Evolutionary conservation across 768 basidiomycete species (phyloP).

Genomic region (Mycena vitilis): DNA sequence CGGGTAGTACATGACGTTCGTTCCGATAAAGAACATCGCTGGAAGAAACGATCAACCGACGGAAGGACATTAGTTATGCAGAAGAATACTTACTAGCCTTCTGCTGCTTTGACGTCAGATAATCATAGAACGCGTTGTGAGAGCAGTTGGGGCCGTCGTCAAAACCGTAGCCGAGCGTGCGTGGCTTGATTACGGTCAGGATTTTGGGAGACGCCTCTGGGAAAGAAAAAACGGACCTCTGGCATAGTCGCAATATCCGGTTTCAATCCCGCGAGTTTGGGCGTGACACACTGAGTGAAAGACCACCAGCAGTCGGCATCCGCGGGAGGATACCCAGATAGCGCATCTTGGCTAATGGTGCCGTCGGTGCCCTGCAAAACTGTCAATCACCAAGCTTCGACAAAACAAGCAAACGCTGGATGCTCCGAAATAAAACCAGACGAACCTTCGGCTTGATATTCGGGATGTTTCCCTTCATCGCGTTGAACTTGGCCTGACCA

Average conservation of each 20-base stretch:
- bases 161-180: constrained; percentile 68
- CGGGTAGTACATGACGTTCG: constrained; percentile 68
- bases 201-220: neutral
- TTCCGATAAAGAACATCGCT: constrained; percentile 75
- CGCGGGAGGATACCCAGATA: constrained; percentile 41
- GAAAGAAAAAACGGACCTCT: constrained; percentile 49
- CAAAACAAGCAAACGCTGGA: too few relatives aligned
- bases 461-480: too few relatives aligned
- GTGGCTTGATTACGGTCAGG: constrained; percentile 49
- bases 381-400: too few relatives aligned
- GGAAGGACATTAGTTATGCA: neutral
- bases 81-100: constrained; percentile 62
- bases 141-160: constrained; percentile 77
- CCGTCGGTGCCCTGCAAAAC: constrained; percentile 24
- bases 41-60: neutral
- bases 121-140: constrained; percentile 73
- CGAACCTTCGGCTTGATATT: too few relatives aligned
- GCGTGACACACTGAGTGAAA: constrained; percentile 54
- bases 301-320: constrained; percentile 72
- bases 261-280: constrained; percentile 58
- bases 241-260: constrained; percentile 59
- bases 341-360: constrained; percentile 40
- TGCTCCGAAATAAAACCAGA: too few relatives aligned
- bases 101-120: constrained; percentile 61
- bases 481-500: too few relatives aligned